Evolutionary conservation across 2,329 filamentous ascomycete genomes (phyloP), one percentile per base, ranked within the genome.

Genomic region (Harringtonia aguacate): DNA sequence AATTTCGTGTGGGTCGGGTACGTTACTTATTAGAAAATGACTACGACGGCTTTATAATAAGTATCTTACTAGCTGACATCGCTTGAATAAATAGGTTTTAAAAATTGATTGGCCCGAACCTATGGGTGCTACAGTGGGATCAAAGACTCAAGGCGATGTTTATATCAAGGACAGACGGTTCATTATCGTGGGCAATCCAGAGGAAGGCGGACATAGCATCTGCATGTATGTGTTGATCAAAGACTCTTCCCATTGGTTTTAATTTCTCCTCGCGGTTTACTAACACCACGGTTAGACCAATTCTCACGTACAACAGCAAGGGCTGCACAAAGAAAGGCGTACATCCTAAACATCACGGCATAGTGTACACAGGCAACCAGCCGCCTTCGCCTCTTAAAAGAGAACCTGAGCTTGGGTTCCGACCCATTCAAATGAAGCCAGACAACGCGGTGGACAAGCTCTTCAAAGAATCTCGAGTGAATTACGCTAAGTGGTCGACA

Each of bases 101-200:
- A 77, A 76, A 52, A 64, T 74, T 2, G 55, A 69, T 17, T 77
- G 73, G 73, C 64, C 67, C 9, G 72, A 77, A 39, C 73, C 73
- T 0, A 58, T 59, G 22, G 72, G 71, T 3, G 33, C 22, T n/a
- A 29, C 39, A 6, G 14, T 43, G 13, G 20, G 10, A 4, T 45
- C 41, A 15, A 13, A 21, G 2, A 29, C 2, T 14, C 15, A 24
- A 15, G 8, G 20, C 15, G 31, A 36, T 15, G 51, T 33, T 44
- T 57, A 4, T 51, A 55, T 1, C 13, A 45, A 49, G 30, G 20
- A 41, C 13, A 39, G 48, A 24, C 68, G 73, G 4, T 78, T 77
- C 44, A 68, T 79, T 34, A 67, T 78, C 4, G 61, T 76, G 15
- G 65, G 61, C 20, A 6, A 1, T 1, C 72, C 67, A 39, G 67